Percentiles rank a stretch among this genome's conserved stretches.
These are phyloP conservation scores for Rauvolfia tetraphylla DNA, from an alignment of 257 asterid genomes.

Conservation along the genomic window DNA sequence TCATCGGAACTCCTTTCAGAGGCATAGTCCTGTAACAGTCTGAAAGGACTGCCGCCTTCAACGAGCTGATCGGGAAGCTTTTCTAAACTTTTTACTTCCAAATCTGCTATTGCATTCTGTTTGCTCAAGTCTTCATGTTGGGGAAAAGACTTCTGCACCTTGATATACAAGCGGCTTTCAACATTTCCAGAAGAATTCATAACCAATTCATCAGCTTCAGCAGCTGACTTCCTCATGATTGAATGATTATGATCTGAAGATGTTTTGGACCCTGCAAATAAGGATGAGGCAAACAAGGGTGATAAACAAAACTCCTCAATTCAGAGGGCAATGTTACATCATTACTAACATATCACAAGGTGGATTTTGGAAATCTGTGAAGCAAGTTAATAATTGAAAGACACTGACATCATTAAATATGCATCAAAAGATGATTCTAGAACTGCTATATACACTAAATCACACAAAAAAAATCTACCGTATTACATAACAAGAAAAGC, in stretches of 20 bases:
- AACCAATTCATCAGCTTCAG: slow-evolving; percentile 31
- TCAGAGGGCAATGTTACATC: neutral
- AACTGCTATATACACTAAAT: neutral
- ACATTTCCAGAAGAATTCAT: slow-evolving; percentile 21
- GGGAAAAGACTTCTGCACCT: slow-evolving; percentile 24
- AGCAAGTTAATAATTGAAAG: slow-evolving; percentile 3
- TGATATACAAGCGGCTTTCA: slow-evolving; percentile 22
- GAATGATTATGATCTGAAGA: slow-evolving; percentile 19
- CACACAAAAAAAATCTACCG: neutral
- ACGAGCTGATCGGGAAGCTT: slow-evolving; percentile 36
- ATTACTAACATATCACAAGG: neutral
- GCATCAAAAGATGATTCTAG: neutral
- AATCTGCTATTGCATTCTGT: slow-evolving; percentile 24
- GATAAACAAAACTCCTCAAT: neutral
- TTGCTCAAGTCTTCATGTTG: slow-evolving; percentile 23
- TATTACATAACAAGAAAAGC: neutral
- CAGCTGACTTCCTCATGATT: slow-evolving; percentile 17
- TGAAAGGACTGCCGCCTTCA: slow-evolving; percentile 40
- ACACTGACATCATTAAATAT: neutral
- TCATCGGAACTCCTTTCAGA: slow-evolving; percentile 50
- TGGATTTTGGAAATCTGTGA: neutral
- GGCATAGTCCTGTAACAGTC: slow-evolving; percentile 54
- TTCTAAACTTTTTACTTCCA: slow-evolving; percentile 32
- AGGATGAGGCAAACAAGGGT: neutral
- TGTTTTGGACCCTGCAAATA: neutral